Conservation (phyloP, 352 stramenopile species). For the Pythium scleroteichum region DNA sequence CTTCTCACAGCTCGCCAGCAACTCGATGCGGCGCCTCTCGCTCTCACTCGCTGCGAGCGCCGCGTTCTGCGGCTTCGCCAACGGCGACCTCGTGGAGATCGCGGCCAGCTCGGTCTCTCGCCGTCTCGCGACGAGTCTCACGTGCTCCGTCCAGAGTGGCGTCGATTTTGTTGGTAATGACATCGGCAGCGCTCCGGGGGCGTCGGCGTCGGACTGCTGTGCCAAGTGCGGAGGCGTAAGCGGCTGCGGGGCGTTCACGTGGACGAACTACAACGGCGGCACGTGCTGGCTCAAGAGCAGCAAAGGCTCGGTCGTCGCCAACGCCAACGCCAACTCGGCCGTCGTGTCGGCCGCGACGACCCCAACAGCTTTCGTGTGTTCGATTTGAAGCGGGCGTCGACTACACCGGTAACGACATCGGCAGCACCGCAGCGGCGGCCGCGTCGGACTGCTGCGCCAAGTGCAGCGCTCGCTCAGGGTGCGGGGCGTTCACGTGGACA, state of each 20-base stretch:
- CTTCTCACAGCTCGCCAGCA: no score
- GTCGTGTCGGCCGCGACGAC: constrained; percentile 33
- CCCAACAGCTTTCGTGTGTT: not conserved
- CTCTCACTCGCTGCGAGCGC: not conserved
- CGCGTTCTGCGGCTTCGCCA: not conserved
- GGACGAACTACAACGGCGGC: constrained; percentile 48
- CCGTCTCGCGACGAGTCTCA: not conserved
- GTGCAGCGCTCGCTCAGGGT: constrained; percentile 1
- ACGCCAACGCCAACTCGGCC: constrained; percentile 10
- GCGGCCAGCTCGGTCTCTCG: not conserved
- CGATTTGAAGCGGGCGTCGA: constrained; percentile 14
- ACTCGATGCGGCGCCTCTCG: not conserved
- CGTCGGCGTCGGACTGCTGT: not conserved
- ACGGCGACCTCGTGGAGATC: not conserved
- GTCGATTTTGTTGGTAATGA: constrained; percentile 15
- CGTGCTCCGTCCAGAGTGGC: constrained; percentile 1
- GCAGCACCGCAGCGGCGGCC: not conserved
- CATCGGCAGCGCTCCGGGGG: constrained; percentile 1
- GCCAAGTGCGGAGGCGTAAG: not conserved
- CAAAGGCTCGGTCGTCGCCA: not conserved
- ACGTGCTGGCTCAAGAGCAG: constrained; percentile 59
- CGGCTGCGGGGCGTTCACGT: constrained; percentile 28
- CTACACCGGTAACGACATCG: constrained; percentile 32
- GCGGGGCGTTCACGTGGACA: constrained; percentile 37
- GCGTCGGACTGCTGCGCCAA: constrained; percentile 17